Percentiles rank a stretch among this genome's conserved stretches.
phyloP scores from a whole-genome alignment of 441 rosid species.

The Capsella rubella region DNA sequence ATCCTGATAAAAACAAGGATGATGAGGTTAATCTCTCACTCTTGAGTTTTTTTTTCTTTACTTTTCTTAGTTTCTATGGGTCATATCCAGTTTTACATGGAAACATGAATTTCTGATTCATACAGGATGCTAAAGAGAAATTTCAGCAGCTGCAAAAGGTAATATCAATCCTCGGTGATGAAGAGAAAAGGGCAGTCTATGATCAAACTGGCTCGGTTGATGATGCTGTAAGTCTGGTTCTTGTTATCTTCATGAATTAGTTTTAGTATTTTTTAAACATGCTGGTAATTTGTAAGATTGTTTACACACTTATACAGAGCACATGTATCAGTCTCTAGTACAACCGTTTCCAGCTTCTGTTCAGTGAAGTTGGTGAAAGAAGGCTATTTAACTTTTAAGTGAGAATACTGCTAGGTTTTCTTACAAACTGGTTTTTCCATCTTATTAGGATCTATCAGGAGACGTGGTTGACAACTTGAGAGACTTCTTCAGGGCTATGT shows the following conservation, averaged over 20 bases:
- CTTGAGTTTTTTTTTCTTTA: neutral
- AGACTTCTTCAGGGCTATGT: slow-evolving; percentile 71
- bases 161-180: slow-evolving; percentile 88
- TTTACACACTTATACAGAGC: neutral
- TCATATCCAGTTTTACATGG: neutral
- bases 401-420: neutral
- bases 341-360: neutral
- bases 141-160: slow-evolving; percentile 96
- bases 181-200: slow-evolving; percentile 82
- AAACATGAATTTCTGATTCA: neutral
- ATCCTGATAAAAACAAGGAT: slow-evolving; percentile 92
- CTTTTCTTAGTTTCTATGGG: neutral
- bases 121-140: slow-evolving; percentile 91
- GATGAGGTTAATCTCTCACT: slow-evolving; percentile 63
- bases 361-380: slow-evolving; percentile 19
- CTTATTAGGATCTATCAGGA: slow-evolving; percentile 79
- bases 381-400: neutral
- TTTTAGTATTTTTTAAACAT: neutral
- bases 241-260: neutral
- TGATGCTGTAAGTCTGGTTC: slow-evolving; percentile 73
- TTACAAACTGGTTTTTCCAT: neutral
- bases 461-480: slow-evolving; percentile 75
- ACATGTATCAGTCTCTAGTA: slow-evolving; percentile 16
- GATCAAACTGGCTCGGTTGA: slow-evolving; percentile 93
- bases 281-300: neutral